These are phyloP conservation scores for Candida hispaniensis DNA, from an alignment of 805 yeast species.

Conservation along the genomic window DNA sequence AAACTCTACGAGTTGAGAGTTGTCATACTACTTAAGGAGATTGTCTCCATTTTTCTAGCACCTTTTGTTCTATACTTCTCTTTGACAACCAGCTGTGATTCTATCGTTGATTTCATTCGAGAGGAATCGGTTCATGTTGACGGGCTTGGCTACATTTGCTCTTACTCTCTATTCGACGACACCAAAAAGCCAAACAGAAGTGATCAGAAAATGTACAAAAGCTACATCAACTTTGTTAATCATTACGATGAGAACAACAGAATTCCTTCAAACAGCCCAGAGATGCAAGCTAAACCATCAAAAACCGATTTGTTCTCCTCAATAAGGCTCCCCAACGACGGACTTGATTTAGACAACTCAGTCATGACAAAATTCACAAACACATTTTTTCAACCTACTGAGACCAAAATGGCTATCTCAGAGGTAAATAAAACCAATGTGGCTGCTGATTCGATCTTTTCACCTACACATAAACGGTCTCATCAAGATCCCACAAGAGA, in stretches of 20 bases:
- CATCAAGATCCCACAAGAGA: conserved; percentile 8
- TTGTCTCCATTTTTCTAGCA: conserved; percentile 68
- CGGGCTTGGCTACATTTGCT: conserved; percentile 90
- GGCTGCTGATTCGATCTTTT: too few species aligned
- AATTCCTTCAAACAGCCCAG: too few species aligned
- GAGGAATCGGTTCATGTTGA: conserved; percentile 85
- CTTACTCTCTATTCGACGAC: conserved; percentile 77
- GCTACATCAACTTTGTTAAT: conserved; percentile 78
- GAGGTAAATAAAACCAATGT: neutral
- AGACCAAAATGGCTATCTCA: conserved; percentile 8
- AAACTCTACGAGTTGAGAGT: conserved; percentile 64
- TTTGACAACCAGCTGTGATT: conserved; percentile 59
- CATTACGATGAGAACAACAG: conserved; percentile 47
- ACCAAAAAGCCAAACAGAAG: conserved; percentile 37
- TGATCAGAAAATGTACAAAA: conserved; percentile 85
- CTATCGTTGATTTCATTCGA: conserved; percentile 80
- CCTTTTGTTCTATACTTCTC: conserved; percentile 87
- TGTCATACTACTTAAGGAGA: conserved; percentile 59
- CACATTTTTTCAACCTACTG: too few species aligned
- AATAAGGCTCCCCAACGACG: conserved; percentile 7
- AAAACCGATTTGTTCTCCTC: conserved; percentile 12
- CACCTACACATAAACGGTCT: too few species aligned
- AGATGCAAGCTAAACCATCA: too few species aligned
- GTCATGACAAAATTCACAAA: conserved; percentile 14
- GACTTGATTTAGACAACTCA: conserved; percentile 12